A percentile compares a stretch with the other conserved stretches of the same genome.
These are phyloP conservation scores for Lophium mytilinum DNA, from an alignment of 495 filamentous ascomycete species.

Conservation along the genomic window DNA sequence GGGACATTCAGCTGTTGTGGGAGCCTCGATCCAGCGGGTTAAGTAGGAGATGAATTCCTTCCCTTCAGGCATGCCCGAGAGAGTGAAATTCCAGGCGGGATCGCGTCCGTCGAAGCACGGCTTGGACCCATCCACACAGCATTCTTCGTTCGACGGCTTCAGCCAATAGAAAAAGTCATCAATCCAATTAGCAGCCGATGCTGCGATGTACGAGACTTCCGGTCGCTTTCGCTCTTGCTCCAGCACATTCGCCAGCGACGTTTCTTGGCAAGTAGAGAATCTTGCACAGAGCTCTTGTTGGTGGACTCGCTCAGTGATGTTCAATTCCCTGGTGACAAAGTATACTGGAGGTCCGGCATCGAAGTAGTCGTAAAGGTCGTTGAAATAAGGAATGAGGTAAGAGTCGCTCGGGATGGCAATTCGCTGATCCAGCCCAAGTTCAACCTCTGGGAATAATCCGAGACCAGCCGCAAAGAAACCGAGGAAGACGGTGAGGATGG, in stretches of 20 bases:
- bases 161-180: constrained; percentile 96
- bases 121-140: constrained; percentile 56
- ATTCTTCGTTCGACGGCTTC: constrained; percentile 72
- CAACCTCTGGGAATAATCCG: constrained; percentile 71
- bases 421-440: constrained; percentile 86
- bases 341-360: constrained; percentile 89
- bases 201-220: constrained; percentile 83
- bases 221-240: constrained; percentile 89
- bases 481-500: constrained; percentile 69
- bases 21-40: constrained; percentile 69
- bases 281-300: constrained; percentile 87
- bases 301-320: constrained; percentile 60
- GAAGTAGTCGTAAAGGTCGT: constrained; percentile 89
- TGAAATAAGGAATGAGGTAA: constrained; percentile 89
- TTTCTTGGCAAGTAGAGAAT: constrained; percentile 75
- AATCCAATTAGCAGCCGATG: constrained; percentile 90
- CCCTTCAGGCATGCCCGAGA: constrained; percentile 86
- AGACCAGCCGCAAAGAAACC: constrained; percentile 80
- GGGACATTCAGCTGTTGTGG: constrained; percentile 75
- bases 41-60: constrained; percentile 81
- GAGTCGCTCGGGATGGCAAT: constrained; percentile 89
- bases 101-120: constrained; percentile 69
- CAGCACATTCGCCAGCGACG: constrained; percentile 77
- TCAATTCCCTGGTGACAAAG: constrained; percentile 78
- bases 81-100: constrained; percentile 77